A percentile compares a stretch with the other conserved stretches of the same genome.
Conservation (phyloP, 768 basidiomycete species). For the Hypholoma sublateritium region DNA sequence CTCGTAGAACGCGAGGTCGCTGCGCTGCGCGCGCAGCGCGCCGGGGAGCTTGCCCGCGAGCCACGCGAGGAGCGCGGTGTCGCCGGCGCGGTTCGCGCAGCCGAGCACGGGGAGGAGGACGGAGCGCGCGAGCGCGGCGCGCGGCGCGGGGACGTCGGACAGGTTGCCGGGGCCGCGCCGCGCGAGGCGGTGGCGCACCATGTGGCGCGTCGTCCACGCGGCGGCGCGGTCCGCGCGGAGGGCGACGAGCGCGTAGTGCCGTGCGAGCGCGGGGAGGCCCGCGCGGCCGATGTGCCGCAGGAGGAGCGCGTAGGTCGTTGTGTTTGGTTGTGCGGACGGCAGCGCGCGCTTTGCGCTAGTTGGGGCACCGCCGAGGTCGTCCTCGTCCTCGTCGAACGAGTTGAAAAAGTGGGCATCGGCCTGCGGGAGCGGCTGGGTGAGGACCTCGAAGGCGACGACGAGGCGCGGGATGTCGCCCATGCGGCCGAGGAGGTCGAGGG, state of each 20-base stretch:
- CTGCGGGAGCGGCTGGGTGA: conserved; percentile 68
- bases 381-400: conserved; percentile 72
- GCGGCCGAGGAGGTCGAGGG: conserved; percentile 68
- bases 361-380: conserved; percentile 51
- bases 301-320: conserved; percentile 63
- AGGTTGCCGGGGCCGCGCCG: conserved; percentile 16
- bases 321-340: conserved; percentile 47
- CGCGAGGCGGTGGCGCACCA: conserved; percentile 20
- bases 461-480: conserved; percentile 61
- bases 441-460: conserved; percentile 75
- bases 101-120: conserved; percentile 61
- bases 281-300: conserved; percentile 54
- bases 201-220: conserved; percentile 29
- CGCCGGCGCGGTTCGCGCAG: conserved; percentile 56
- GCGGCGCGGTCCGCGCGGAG: conserved; percentile 42
- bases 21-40: neutral
- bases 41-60: conserved; percentile 40
- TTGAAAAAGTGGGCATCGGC: conserved; percentile 46
- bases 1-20: neutral
- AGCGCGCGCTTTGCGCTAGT: conserved; percentile 30
- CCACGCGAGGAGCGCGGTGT: conserved; percentile 62
- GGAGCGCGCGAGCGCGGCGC: conserved; percentile 51
- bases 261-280: conserved; percentile 51
- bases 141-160: conserved; percentile 44
- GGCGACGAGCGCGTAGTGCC: conserved; percentile 66